These are phyloP conservation scores for Paraphoma sp. DNA, from an alignment of 2,329 filamentous ascomycete genomes.

Conservation along the genomic window DNA sequence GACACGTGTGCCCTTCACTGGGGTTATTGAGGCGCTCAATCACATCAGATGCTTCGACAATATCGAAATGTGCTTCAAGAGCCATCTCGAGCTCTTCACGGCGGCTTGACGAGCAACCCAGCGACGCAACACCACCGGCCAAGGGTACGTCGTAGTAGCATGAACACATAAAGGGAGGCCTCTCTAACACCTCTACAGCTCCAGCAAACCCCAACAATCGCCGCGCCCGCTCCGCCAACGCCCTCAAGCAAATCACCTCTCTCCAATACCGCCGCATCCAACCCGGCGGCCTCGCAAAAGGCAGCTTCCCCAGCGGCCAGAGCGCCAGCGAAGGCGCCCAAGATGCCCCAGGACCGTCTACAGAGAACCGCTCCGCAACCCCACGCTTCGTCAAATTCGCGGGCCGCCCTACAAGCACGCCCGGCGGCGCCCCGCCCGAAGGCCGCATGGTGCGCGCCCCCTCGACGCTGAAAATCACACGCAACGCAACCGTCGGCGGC, in stretches of 20 bases:
- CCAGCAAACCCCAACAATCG: slow-evolving; percentile 25
- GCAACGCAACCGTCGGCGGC: slow-evolving; percentile 12
- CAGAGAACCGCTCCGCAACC: background rate
- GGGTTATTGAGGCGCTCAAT: slow-evolving; percentile 36
- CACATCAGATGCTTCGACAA: slow-evolving; percentile 20
- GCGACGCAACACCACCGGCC: slow-evolving; percentile 19
- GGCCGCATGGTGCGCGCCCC: slow-evolving; percentile 43
- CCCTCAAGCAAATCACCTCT: slow-evolving; percentile 31
- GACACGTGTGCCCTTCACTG: slow-evolving; percentile 43
- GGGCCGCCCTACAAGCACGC: slow-evolving; percentile 11
- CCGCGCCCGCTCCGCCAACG: slow-evolving; percentile 30
- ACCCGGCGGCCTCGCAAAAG: slow-evolving; percentile 25
- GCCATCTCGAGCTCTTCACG: slow-evolving; percentile 34
- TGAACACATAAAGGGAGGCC: too few species aligned
- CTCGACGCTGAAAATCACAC: slow-evolving; percentile 26
- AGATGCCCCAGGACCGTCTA: background rate
- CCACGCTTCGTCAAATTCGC: slow-evolving; percentile 17
- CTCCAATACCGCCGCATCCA: slow-evolving; percentile 30
- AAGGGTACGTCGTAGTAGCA: slow-evolving; percentile 20
- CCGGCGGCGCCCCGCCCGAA: slow-evolving; percentile 19
- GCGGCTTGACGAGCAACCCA: slow-evolving; percentile 31
- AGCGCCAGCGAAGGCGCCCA: slow-evolving; percentile 7
- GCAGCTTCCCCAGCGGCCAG: slow-evolving; percentile 30
- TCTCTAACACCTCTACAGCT: slow-evolving; percentile 1
- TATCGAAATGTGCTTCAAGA: slow-evolving; percentile 26